Base-by-base conservation (phyloP, 768 basidiomycete genomes). In the Aureoboletus auriporus region DNA sequence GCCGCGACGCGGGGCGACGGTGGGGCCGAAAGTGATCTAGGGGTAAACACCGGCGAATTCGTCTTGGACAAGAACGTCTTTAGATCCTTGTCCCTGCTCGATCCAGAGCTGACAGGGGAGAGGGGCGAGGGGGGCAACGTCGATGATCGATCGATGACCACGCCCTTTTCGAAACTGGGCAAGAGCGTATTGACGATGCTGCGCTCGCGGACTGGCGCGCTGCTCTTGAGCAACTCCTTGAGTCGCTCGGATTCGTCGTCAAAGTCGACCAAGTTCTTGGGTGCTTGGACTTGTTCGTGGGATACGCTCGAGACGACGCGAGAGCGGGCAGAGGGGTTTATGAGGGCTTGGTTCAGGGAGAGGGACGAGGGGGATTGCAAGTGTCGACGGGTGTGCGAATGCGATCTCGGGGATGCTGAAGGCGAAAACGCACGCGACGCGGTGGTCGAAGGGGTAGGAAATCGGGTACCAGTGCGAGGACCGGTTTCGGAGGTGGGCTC, bases 211-310 rank as follows among this genome's bases (percentile, higher is more conserved):
- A 41, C 2, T 14, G 67, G 71, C 30, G 69, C 67, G 47, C 64
- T 75, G 9, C 78, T 80, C 57, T 82, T 84, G 29, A 92, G 64
- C 60, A 92, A 72, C 31, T 82, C 84, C 60, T 86, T 89, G 52
- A 92, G 71, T 55, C 81, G 83, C 46, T 83, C 84, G 2, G 83
- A 74, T 59, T 92, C 89, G 38, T 89, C 86, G 3, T 91, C 89
- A 48, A 82, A 89, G 60, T 92, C 90, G 2, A 90, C 83, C 58
- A 78, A 83, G 55, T 82, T 88, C 67, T 79, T 88, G 0, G 86
- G 81, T 0, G 89, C 89, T 62, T 90, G 85, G 0, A 79, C 86
- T 50, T 78, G 77, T 51, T 88, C 84, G 8, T 71, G 71, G 8
- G 80, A 86, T 5, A 92, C 68, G 10, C 81, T 83, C n/a, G 88